Percentiles rank a stretch among this genome's conserved stretches.
Evolutionary conservation across 139 green algal species (phyloP).

Genomic region (Asterochloris sp.): DNA sequence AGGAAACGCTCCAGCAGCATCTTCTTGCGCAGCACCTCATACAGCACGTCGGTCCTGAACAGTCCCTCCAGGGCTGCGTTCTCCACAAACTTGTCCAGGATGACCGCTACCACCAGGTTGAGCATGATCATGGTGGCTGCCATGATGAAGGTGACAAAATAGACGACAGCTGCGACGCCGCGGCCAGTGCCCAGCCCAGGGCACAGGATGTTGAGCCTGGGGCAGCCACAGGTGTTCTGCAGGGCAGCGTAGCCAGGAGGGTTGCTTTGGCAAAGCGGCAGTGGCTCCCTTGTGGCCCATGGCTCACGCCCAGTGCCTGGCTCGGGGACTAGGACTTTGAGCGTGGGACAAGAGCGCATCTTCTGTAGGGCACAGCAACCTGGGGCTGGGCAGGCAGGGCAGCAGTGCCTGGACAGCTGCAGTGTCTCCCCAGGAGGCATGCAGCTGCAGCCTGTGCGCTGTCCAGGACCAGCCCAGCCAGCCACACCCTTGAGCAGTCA

Average conservation of each 20-base stretch:
- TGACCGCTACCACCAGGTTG: conserved; percentile 68
- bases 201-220: conserved; percentile 26
- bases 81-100: conserved; percentile 35
- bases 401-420: background rate
- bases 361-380: background rate
- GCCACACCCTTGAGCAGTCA: no score
- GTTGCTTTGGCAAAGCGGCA: no score
- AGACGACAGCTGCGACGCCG: conserved; percentile 39
- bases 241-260: background rate
- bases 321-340: background rate
- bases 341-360: background rate
- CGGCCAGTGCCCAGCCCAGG: conserved; percentile 5
- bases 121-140: conserved; percentile 67
- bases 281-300: background rate
- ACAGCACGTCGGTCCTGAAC: background rate
- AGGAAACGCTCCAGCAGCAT: conserved; percentile 22
- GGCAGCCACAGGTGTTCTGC: conserved; percentile 10
- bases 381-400: background rate
- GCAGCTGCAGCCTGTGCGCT: no score
- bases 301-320: background rate
- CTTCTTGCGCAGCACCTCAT: conserved; percentile 19
- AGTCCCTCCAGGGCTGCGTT: conserved; percentile 13
- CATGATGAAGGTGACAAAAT: conserved; percentile 68
- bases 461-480: no score
- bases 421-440: background rate